Evolutionary conservation across 768 basidiomycete genomes (phyloP).

Genomic region (Cystobasidium tubakii): DNA sequence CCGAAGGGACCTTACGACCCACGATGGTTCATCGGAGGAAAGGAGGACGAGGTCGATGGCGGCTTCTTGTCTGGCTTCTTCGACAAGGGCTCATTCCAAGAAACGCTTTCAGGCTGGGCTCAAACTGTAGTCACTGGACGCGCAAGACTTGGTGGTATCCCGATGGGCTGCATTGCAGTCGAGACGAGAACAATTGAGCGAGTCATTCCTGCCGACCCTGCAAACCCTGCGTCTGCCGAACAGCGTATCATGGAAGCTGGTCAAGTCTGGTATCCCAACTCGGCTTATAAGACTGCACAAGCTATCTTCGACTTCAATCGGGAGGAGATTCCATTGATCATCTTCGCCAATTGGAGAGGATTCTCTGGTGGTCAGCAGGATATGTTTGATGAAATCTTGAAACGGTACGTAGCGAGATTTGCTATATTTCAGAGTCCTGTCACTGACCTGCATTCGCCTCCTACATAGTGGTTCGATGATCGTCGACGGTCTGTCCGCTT

Average conservation of each 20-base stretch:
- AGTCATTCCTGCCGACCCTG: slow-evolving; percentile 92
- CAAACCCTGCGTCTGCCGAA: slow-evolving; percentile 92
- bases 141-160: slow-evolving; percentile 91
- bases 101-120: slow-evolving; percentile 97
- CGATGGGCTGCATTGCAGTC: slow-evolving; percentile 95
- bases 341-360: slow-evolving; percentile 99
- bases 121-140: slow-evolving; percentile 95
- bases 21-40: slow-evolving; percentile 95
- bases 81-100: slow-evolving; percentile 95
- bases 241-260: slow-evolving; percentile 99
- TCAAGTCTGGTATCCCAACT: slow-evolving; percentile 99
- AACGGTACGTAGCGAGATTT: slow-evolving; percentile 38
- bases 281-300: slow-evolving; percentile 97
- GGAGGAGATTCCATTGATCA: slow-evolving; percentile 90
- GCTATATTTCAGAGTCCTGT: not conserved
- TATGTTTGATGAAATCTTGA: slow-evolving; percentile 57
- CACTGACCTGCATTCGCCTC: not conserved
- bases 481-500: slow-evolving; percentile 92
- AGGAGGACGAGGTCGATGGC: slow-evolving; percentile 65
- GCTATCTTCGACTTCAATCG: slow-evolving; percentile 98
- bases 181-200: slow-evolving; percentile 96
- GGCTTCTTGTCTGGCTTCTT: slow-evolving; percentile 87
- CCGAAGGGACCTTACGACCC: slow-evolving; percentile 95
- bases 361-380: slow-evolving; percentile 99
- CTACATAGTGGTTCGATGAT: slow-evolving; percentile 55